Evolutionary conservation across 2,329 filamentous ascomycete species (phyloP).

Genomic region (Zymoseptoria ardabiliae): DNA sequence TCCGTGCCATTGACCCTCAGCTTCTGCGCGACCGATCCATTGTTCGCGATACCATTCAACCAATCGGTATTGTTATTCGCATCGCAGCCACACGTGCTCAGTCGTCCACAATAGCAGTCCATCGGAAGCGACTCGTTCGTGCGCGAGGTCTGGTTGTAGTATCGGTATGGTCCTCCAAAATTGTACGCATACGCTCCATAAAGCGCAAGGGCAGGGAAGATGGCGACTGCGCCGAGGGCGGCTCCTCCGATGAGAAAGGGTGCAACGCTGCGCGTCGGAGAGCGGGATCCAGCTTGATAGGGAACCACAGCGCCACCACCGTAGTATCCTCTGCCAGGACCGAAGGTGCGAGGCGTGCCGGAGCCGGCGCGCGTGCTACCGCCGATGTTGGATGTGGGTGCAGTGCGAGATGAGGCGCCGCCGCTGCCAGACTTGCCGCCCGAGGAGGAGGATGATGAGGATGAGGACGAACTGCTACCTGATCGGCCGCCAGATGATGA

Average conservation of each 20-base stretch:
- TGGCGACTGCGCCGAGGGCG: slow-evolving; percentile 33
- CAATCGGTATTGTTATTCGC: slow-evolving; percentile 52
- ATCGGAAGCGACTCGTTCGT: slow-evolving; percentile 54
- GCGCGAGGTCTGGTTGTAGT: slow-evolving; percentile 42
- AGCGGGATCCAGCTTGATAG: slow-evolving; percentile 46
- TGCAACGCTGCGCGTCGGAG: slow-evolving; percentile 44
- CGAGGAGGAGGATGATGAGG: slow-evolving; percentile 13
- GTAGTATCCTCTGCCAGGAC: slow-evolving; percentile 55
- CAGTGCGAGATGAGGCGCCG: slow-evolving; percentile 14
- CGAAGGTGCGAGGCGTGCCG: slow-evolving; percentile 51
- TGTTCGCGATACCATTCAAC: slow-evolving; percentile 51
- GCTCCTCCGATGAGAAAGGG: slow-evolving; percentile 47
- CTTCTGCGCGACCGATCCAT: slow-evolving; percentile 56
- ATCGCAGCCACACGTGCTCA: slow-evolving; percentile 59
- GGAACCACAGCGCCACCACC: slow-evolving; percentile 57
- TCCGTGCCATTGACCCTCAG: slow-evolving; percentile 54
- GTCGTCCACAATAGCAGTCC: slow-evolving; percentile 53
- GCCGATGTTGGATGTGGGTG: slow-evolving; percentile 10
- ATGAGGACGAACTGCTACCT: background rate
- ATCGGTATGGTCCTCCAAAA: slow-evolving; percentile 51
- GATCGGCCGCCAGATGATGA: slow-evolving; percentile 9
- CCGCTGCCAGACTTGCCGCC: slow-evolving; percentile 17
- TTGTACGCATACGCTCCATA: slow-evolving; percentile 56
- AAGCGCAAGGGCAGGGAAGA: slow-evolving; percentile 61
- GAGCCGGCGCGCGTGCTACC: slow-evolving; percentile 49